phyloP scores from a whole-genome alignment of 805 yeast species.

The Komagataella populi region DNA sequence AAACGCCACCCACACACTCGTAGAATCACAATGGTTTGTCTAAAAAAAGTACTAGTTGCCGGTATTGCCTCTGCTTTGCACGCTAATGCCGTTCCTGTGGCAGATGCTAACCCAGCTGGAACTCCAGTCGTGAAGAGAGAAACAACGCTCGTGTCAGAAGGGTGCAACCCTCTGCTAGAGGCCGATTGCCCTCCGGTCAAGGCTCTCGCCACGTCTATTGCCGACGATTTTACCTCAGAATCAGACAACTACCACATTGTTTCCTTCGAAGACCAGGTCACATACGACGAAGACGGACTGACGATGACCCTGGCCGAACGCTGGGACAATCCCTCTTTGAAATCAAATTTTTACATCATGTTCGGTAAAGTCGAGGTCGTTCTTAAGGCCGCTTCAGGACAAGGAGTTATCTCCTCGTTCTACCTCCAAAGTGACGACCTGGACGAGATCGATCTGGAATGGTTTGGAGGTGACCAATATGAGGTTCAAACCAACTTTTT shows the following conservation, averaged over 20 bases:
- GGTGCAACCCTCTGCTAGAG: constrained; percentile 19
- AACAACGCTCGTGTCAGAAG: constrained; percentile 5
- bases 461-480: constrained; percentile 68
- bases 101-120: background rate
- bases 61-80: background rate
- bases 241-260: constrained; percentile 28
- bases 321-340: constrained; percentile 67
- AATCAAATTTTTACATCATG: constrained; percentile 75
- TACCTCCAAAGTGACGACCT: constrained; percentile 72
- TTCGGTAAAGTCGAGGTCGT: constrained; percentile 73
- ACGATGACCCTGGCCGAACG: constrained; percentile 42
- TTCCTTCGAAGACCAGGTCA: constrained; percentile 29
- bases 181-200: constrained; percentile 25
- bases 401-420: constrained; percentile 70
- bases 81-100: background rate
- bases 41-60: background rate
- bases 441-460: constrained; percentile 84
- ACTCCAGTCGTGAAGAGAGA: constrained; percentile 2
- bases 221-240: constrained; percentile 35
- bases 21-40: background rate
- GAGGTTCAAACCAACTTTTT: constrained; percentile 73
- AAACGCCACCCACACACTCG: background rate
- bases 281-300: constrained; percentile 44
- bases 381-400: constrained; percentile 61
- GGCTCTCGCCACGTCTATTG: constrained; percentile 47